phyloP scores from a whole-genome alignment of 2,329 filamentous ascomycete genomes.

The Botrytis paeoniae region DNA sequence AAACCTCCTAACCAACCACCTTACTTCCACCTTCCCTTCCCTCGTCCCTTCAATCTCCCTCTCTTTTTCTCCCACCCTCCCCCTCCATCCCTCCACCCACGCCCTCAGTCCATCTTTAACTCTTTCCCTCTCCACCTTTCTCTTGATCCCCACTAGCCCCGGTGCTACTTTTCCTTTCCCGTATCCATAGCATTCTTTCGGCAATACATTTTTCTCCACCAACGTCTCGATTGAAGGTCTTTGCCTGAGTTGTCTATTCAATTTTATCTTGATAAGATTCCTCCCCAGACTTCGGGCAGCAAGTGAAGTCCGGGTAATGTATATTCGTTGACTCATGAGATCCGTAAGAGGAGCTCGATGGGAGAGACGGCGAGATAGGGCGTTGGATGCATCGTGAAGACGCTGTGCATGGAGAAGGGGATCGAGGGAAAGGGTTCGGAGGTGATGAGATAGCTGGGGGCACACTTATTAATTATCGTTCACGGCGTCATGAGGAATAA shows the following conservation, averaged over 20 bases:
- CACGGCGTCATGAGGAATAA: too few relatives aligned
- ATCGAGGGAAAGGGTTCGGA: conserved; percentile 59
- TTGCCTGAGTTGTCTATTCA: conserved; percentile 58
- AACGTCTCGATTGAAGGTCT: conserved; percentile 59
- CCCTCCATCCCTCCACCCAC: conserved; percentile 54
- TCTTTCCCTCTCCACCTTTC: conserved; percentile 62
- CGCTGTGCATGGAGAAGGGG: conserved; percentile 64
- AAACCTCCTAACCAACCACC: conserved; percentile 41
- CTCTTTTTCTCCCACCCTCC: conserved; percentile 39
- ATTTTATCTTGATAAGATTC: conserved; percentile 60
- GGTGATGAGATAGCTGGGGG: conserved; percentile 46
- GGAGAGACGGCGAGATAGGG: conserved; percentile 55
- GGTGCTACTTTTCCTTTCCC: conserved; percentile 47
- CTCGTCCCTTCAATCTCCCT: conserved; percentile 43
- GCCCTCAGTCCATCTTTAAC: conserved; percentile 64
- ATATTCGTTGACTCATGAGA: conserved; percentile 62
- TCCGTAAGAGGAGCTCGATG: conserved; percentile 59
- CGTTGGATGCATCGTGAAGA: conserved; percentile 53
- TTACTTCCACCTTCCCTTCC: conserved; percentile 36
- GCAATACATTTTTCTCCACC: conserved; percentile 62
- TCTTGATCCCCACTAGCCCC: conserved; percentile 58
- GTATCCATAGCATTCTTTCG: conserved; percentile 56
- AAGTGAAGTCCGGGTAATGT: conserved; percentile 63
- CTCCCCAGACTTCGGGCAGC: conserved; percentile 62
- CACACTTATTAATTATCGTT: not conserved